Evolutionary conservation across 306 rosid genomes (phyloP).

Genomic region (Canavalia gladiata): DNA sequence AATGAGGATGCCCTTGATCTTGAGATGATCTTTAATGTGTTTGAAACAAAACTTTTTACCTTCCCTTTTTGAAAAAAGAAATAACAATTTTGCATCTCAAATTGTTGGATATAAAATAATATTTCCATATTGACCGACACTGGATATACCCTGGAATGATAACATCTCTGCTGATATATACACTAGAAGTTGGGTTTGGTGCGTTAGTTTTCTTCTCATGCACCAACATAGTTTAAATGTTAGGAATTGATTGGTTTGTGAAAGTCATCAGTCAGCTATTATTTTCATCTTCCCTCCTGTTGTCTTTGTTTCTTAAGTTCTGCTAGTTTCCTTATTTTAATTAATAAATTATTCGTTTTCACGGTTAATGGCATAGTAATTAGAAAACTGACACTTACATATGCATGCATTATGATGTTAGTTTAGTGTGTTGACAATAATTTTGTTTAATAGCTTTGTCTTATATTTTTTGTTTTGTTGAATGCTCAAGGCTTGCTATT

Average conservation of each 20-base stretch:
- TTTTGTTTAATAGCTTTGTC: neutral
- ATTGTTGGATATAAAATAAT: conserved; percentile 9
- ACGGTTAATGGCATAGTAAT: conserved; percentile 12
- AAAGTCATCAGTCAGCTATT: conserved; percentile 12
- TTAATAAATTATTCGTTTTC: neutral
- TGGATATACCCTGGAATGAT: neutral
- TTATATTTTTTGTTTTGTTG: conserved; percentile 3
- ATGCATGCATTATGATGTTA: neutral
- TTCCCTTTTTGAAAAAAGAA: neutral
- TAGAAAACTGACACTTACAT: neutral
- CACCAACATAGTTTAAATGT: neutral
- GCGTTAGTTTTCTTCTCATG: neutral
- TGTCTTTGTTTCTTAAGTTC: conserved; percentile 1
- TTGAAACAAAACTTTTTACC: neutral
- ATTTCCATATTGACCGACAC: conserved; percentile 8
- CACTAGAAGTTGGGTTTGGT: neutral
- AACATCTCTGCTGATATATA: neutral
- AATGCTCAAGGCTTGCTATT: conserved; percentile 9
- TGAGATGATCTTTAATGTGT: conserved; percentile 13
- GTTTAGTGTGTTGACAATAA: conserved; percentile 6
- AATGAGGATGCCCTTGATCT: conserved; percentile 43
- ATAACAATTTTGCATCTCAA: neutral
- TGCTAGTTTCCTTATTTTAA: conserved; percentile 22
- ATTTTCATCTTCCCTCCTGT: conserved; percentile 15
- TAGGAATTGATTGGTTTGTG: conserved; percentile 9